Evolutionary conservation across 2,329 filamentous ascomycete genomes (phyloP).

Genomic region (Fusarium circinatum): DNA sequence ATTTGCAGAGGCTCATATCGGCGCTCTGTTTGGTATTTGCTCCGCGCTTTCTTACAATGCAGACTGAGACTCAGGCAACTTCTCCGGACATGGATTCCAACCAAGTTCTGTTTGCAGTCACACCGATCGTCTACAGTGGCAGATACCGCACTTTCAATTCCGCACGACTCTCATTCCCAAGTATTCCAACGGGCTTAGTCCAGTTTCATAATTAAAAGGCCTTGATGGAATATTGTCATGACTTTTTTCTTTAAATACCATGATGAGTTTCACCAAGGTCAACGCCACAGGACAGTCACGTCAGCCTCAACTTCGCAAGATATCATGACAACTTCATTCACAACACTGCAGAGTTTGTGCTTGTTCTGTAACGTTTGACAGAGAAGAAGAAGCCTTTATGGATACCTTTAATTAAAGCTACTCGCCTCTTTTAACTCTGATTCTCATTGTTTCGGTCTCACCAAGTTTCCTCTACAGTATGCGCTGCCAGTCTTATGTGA

Average conservation of each 20-base stretch:
- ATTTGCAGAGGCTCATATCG: not conserved
- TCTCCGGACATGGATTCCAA: fast-evolving
- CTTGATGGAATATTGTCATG: fast-evolving
- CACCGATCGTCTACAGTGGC: not conserved
- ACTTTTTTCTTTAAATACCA: not conserved
- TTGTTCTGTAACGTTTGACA: not conserved
- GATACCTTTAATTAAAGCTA: fast-evolving
- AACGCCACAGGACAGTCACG: too few species aligned
- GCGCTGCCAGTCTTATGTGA: not conserved
- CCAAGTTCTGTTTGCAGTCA: not conserved
- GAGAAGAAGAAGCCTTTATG: fast-evolving
- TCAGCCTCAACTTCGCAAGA: too few species aligned
- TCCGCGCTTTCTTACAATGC: not conserved
- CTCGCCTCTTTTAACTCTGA: not conserved
- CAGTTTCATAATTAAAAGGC: not conserved
- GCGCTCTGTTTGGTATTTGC: too few species aligned
- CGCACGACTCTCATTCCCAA: not conserved
- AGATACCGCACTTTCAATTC: not conserved
- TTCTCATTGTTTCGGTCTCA: not conserved
- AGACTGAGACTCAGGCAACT: fast-evolving
- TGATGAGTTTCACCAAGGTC: not conserved
- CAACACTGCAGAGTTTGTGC: not conserved
- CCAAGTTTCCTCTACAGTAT: not conserved
- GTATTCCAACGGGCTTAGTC: too few species aligned
- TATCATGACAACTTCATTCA: not conserved